A percentile compares a stretch with the other conserved stretches of the same genome.
phyloP scores from a whole-genome alignment of 2,329 filamentous ascomycete genomes.

The Lachnellula hyalina region DNA sequence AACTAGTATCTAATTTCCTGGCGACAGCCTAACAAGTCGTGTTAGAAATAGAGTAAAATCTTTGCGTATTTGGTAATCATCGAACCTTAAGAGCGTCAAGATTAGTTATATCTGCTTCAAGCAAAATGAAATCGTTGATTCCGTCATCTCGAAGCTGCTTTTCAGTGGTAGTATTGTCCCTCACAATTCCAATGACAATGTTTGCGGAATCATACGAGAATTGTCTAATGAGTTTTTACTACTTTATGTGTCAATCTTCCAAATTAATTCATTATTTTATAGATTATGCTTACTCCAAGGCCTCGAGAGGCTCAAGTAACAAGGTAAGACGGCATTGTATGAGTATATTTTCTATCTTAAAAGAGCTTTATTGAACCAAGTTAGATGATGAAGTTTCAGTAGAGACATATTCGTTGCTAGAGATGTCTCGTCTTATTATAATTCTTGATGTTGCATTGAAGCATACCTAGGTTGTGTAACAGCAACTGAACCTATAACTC shows the following conservation, averaged over 20 bases:
- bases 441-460: no score
- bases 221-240: conserved; percentile 17
- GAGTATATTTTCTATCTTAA: not conserved
- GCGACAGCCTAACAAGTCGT: not conserved
- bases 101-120: not conserved
- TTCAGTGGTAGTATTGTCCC: conserved; percentile 36
- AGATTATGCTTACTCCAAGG: not conserved
- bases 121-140: not conserved
- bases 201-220: conserved; percentile 39
- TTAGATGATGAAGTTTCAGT: not conserved
- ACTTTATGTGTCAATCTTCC: not conserved
- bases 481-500: no score
- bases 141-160: conserved; percentile 16
- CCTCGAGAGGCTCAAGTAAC: conserved; percentile 2
- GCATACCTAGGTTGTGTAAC: no score
- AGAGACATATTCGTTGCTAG: not conserved
- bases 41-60: not conserved
- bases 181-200: conserved; percentile 41
- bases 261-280: not conserved
- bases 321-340: conserved; percentile 4
- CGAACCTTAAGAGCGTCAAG: not conserved
- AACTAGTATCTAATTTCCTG: not conserved
- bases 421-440: no score
- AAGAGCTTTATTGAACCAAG: not conserved
- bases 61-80: not conserved